Evolutionary conservation across 2,329 filamentous ascomycete genomes (phyloP), one percentile per base, ranked within the genome.

Genomic region (Neofusicoccum ribis): DNA sequence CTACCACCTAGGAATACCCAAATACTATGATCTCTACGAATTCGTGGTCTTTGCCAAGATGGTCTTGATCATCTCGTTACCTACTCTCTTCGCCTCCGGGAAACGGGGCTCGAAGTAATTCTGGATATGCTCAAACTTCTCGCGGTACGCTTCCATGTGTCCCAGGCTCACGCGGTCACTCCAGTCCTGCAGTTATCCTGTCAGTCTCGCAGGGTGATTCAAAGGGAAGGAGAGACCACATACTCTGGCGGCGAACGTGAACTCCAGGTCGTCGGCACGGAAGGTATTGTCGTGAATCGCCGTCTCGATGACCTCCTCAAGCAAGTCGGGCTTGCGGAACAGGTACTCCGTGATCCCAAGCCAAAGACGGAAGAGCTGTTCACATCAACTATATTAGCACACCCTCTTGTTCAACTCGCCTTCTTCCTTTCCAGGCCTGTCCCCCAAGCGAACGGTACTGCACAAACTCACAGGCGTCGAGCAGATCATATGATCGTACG

Each of bases 401-500:
- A 12, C n/a, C 15, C 41, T 9, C 39, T 17, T 46, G 7, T 46
- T 27, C 8, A 14, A 39, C 12, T 17, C 11, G 15, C 51, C 27
- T 31, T 31, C 3, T 23, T 23, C 23, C 3, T 23, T 23, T 23
- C 23, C 23, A 23, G 23, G 23, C 23, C 23, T 3, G 23, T 31
- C 27, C 27, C 27, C 27, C 5, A 31, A 31, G 27, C 27, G 27
- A 31, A 5, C 27, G 6, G 27, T 7, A 31, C 27, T 31, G 27
- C 5, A 31, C 27, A 31, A 31, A 36, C 85, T 76, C 74, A 89
- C 86, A 56, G 95, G 95, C 44, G 95, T 99, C 63, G 93, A 97
- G 82, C 95, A 99, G 70, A 99, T 96, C 93, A 99, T 99, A 82
- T 99, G 96, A 79, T 99, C 94, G 78, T 99, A 99, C 0, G 95